Evolutionary conservation across 441 rosid genomes (phyloP), one percentile per base, ranked within the genome.

Genomic region (Isatis lusitanica): DNA sequence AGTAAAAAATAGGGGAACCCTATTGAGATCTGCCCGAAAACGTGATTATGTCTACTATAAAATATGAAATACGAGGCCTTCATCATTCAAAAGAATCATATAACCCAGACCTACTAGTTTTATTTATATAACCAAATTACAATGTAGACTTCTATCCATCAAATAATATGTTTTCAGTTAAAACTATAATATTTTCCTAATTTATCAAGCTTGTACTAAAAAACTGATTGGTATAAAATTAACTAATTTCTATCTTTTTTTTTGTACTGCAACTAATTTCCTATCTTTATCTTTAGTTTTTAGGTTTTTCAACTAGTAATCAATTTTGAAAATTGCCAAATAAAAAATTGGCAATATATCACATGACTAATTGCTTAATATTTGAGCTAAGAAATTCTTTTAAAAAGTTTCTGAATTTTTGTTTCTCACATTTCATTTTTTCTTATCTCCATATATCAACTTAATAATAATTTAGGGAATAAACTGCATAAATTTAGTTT

Each of bases 1-100:
- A n/a, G 21, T 63, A 7, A 11, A 33, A 11, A 16, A n/a, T 28
- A 26, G 16, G 43, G 26, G 15, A 33, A 51, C n/a, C 36, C 46
- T 57, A 28, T 1, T 60, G 68, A 74, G 68, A 68, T 60, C 68
- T 60, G 74, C 57, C 63, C 5, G 57, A 74, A 74, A 74, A 68
- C 74, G 73, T 61, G 73, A 44, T 51, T 21, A 67, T 68, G 78
- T 24, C 39, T 39, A 66, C 26, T n/a, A 39, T 59, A 66, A 15
- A 39, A 18, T 66, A 60, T 74, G 78, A 66, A 66, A 30, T 46
- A 36, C 51, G 68, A 66, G 74, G 69, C 57, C 30, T 61, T 61
- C 64, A 43, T 63, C 64, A 53, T 63, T 63, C 15, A 30, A 38
- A 38, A 38, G 42, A 38, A 38, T 55, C 39, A 30, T 74, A 47